phyloP scores from a whole-genome alignment of 2,329 filamentous ascomycete species.

The Clonostachys solani region DNA sequence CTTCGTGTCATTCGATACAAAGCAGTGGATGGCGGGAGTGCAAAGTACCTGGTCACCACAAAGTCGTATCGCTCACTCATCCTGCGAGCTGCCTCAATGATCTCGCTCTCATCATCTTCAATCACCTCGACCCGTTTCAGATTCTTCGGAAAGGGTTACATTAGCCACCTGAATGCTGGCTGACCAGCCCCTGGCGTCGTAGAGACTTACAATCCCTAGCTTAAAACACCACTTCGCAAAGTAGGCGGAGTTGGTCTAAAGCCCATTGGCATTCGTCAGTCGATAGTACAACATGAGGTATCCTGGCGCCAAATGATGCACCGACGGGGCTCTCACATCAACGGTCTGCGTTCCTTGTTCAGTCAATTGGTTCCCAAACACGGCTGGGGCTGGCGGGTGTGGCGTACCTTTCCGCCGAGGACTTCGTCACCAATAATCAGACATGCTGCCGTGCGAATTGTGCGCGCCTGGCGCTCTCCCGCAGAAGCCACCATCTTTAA shows the following conservation, averaged over 20 bases:
- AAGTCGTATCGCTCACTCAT: constrained; percentile 93
- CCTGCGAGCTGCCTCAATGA: constrained; percentile 78
- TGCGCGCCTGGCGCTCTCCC: constrained; percentile 54
- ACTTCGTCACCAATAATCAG: constrained; percentile 98
- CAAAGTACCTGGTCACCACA: constrained; percentile 71
- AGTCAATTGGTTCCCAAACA: not conserved
- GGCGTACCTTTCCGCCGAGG: constrained; percentile 78
- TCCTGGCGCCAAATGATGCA: too few relatives aligned
- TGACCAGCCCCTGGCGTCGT: too few relatives aligned
- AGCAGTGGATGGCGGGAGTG: too few relatives aligned
- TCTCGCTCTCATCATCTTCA: constrained; percentile 85
- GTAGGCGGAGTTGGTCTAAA: constrained; percentile 59
- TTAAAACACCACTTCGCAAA: constrained; percentile 63
- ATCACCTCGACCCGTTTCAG: constrained; percentile 90
- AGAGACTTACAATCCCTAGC: constrained; percentile 48
- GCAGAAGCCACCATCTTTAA: constrained; percentile 37
- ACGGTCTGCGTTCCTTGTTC: constrained; percentile 19
- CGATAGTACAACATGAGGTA: too few relatives aligned
- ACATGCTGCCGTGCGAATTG: constrained; percentile 85
- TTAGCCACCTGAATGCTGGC: too few relatives aligned
- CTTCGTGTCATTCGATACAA: not conserved
- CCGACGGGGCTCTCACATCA: constrained; percentile 24
- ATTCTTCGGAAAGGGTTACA: constrained; percentile 31
- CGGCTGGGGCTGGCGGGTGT: constrained; percentile 8
- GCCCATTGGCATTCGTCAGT: not conserved